Evolutionary conservation across 2,329 filamentous ascomycete genomes (phyloP).

Genomic region (Paecilomyces dactylethromorphus): DNA sequence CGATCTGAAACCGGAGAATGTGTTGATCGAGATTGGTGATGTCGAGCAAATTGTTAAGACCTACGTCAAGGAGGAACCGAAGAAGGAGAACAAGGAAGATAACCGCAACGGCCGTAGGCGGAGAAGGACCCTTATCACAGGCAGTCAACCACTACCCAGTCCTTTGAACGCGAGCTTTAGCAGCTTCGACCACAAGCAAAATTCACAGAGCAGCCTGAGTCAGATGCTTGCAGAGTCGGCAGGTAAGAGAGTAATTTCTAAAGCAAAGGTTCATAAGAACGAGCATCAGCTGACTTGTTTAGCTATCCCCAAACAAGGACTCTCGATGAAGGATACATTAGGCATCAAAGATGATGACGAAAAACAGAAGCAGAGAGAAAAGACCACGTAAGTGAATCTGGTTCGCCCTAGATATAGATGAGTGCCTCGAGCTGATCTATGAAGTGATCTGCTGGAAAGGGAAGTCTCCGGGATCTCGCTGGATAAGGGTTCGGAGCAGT

Average conservation of each 20-base stretch:
- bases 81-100: constrained; percentile 72
- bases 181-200: constrained; percentile 58
- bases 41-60: constrained; percentile 98
- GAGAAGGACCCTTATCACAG: constrained; percentile 89
- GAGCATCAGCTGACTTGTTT: constrained; percentile 27
- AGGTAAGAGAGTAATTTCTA: constrained; percentile 49
- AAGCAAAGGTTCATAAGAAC: constrained; percentile 23
- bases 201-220: constrained; percentile 69
- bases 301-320: constrained; percentile 40
- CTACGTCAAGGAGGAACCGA: constrained; percentile 68
- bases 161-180: constrained; percentile 90
- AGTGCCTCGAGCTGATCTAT: background rate
- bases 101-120: constrained; percentile 86
- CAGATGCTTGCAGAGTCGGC: constrained; percentile 69
- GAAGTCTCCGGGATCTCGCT: constrained; percentile 94
- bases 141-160: constrained; percentile 91
- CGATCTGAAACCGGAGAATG: constrained; percentile 95
- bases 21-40: constrained; percentile 96
- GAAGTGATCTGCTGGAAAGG: constrained; percentile 77
- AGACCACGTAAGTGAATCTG: constrained; percentile 69
- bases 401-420: constrained; percentile 1
- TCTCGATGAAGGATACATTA: constrained; percentile 52
- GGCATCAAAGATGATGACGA: constrained; percentile 53
- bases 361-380: constrained; percentile 77
- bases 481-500: constrained; percentile 55